These are phyloP conservation scores for Stenocarpella maydis DNA, from an alignment of 2,329 filamentous ascomycete species.

Conservation along the genomic window DNA sequence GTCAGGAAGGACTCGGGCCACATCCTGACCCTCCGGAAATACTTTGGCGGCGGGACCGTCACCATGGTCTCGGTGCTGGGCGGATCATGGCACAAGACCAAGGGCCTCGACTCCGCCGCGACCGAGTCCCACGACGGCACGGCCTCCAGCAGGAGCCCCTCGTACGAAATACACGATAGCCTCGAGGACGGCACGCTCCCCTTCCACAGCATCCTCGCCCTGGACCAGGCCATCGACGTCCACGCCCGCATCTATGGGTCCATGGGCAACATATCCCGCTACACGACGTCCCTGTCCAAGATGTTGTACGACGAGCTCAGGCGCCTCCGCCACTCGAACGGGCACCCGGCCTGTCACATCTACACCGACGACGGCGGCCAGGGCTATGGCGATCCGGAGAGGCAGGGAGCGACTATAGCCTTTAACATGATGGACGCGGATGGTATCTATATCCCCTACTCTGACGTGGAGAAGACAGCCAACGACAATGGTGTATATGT, in stretches of 20 bases:
- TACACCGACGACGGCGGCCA: constrained; percentile 58
- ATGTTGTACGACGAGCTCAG: constrained; percentile 57
- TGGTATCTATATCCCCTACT: constrained; percentile 63
- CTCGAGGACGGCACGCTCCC: constrained; percentile 85
- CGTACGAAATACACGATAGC: constrained; percentile 62
- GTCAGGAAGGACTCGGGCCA: constrained; percentile 64
- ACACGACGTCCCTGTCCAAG: constrained; percentile 63
- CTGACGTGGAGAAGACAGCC: constrained; percentile 65
- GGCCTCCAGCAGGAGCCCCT: constrained; percentile 28
- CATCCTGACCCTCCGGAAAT: constrained; percentile 62
- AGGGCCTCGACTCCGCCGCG: constrained; percentile 48
- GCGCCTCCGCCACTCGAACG: constrained; percentile 61
- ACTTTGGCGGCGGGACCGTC: constrained; percentile 75
- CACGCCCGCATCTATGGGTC: constrained; percentile 68
- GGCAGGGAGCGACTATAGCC: constrained; percentile 68
- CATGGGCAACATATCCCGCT: constrained; percentile 65
- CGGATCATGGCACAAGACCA: constrained; percentile 63
- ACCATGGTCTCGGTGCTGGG: constrained; percentile 64
- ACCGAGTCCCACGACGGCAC: constrained; percentile 4
- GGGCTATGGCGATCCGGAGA: constrained; percentile 58
- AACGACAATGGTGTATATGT: constrained; percentile 65
- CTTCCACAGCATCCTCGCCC: constrained; percentile 87
- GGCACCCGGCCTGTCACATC: constrained; percentile 57
- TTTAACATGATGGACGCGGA: constrained; percentile 67
- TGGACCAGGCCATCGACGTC: constrained; percentile 76